Evolutionary conservation across 345 rosid species (phyloP), one percentile per base, ranked within the genome.

Genomic region (Brassica carinata): DNA sequence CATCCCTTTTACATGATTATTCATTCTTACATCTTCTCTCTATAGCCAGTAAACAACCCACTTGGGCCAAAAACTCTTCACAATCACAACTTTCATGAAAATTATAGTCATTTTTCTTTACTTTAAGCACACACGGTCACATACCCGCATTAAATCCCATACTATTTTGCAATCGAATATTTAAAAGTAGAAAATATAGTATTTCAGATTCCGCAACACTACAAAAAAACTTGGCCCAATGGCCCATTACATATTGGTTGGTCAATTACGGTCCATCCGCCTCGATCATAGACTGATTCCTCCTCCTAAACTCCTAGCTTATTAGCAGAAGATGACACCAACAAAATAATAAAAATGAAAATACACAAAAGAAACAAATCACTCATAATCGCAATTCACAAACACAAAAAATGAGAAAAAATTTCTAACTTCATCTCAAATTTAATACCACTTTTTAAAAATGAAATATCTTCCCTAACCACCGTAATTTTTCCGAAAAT

Each of bases 251-350:
- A 73, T 59, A 29, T 9, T 9, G 29, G 48, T 17, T 17, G 51
- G 65, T 43, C 14, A 27, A 71, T 53, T 8, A 59, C 67, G 53
- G 55, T n/a, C 75, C 75, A 51, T n/a, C 13, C 15, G 57, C 23
- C 17, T 23, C 14, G 64, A 59, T 9, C 6, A 59, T 59, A 23
- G 30, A 59, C 31, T 26, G 13, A 1, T 59, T 19, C 14, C 30
- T 23, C 31, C 10, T 57, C 10, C 10, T 15, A 51, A n/a, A 18
- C n/a, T 18, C n/a, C 1, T 43, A 29, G 3, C 17, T 57, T 72
- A 57, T 72, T 33, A 72, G 10, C 18, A 72, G 30, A 72, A 77
- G 17, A 48, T 23, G 67, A 6, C 58, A 55, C 5, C 26, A 65
- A 71, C 43, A 19, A 19, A 19, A 19, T 19, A 19, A 19, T 19